Percentiles rank a stretch among this genome's conserved stretches.
These are phyloP conservation scores for Crataegus laevigata DNA, from an alignment of 306 rosid genomes.

Conservation along the genomic window DNA sequence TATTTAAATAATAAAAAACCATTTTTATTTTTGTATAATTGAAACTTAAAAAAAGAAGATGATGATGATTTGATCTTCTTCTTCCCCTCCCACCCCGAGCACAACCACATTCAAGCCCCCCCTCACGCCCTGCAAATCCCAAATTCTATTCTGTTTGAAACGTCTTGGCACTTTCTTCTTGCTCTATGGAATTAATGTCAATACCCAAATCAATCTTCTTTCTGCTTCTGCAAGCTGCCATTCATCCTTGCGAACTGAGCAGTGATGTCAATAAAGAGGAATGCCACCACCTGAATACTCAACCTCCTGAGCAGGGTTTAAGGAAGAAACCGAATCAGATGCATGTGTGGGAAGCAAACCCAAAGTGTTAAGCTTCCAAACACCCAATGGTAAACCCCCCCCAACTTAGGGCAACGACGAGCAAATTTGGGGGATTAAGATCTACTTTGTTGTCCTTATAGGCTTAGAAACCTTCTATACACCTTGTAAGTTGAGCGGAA, in stretches of 20 bases:
- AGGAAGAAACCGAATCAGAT: slow-evolving; percentile 93
- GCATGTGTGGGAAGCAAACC: slow-evolving; percentile 95
- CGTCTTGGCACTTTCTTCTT: not conserved
- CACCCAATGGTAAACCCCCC: slow-evolving; percentile 82
- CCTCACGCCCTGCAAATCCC: too few species aligned
- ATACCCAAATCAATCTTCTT: not conserved
- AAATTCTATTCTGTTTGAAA: not conserved
- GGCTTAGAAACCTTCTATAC: slow-evolving; percentile 93
- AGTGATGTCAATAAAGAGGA: slow-evolving; percentile 18
- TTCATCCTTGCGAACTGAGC: not conserved
- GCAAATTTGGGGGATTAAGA: slow-evolving; percentile 80
- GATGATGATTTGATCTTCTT: too few species aligned
- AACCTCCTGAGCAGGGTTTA: slow-evolving; percentile 74
- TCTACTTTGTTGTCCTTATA: slow-evolving; percentile 85
- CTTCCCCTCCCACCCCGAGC: too few species aligned
- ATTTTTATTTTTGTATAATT: too few species aligned
- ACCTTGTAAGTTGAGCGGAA: slow-evolving; percentile 85
- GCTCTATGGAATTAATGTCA: not conserved
- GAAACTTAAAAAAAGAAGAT: too few species aligned
- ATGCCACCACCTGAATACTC: slow-evolving; percentile 50
- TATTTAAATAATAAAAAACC: too few species aligned
- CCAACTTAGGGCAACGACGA: slow-evolving; percentile 86
- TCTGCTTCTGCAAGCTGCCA: not conserved
- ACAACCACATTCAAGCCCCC: too few species aligned
- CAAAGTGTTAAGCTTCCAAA: slow-evolving; percentile 85